These are phyloP conservation scores for Xylariaceae sp. DNA, from an alignment of 2,329 filamentous ascomycete species.

Conservation along the genomic window DNA sequence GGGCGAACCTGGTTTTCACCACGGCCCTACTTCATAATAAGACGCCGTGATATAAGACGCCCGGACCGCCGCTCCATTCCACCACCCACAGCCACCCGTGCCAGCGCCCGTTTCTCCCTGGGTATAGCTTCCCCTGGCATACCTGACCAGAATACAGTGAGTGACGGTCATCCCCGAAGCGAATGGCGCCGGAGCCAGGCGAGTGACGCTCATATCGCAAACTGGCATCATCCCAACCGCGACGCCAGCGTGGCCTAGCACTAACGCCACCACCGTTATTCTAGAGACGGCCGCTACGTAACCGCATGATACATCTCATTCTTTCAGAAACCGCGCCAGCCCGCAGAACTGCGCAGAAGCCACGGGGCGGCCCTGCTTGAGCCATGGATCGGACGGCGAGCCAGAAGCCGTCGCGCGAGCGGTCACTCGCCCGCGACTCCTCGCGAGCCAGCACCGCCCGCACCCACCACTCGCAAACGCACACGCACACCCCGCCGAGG, in stretches of 20 bases:
- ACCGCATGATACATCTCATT: neutral
- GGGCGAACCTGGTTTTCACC: neutral
- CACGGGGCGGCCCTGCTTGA: neutral
- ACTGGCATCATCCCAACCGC: slow-evolving; percentile 1
- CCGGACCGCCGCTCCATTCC: neutral
- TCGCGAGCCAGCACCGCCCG: slow-evolving; percentile 35
- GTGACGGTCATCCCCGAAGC: slow-evolving; percentile 10
- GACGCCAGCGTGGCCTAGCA: neutral
- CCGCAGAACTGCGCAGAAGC: neutral
- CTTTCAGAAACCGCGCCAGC: neutral
- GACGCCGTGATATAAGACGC: slow-evolving; percentile 1
- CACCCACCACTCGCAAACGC: slow-evolving; percentile 33
- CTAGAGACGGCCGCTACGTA: neutral
- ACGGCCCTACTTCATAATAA: neutral
- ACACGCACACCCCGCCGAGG: slow-evolving; percentile 32
- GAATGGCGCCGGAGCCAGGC: slow-evolving; percentile 2
- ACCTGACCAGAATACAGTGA: slow-evolving; percentile 1
- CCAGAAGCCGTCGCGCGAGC: slow-evolving; percentile 18
- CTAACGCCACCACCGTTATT: neutral
- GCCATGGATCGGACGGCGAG: slow-evolving; percentile 18
- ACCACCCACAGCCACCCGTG: slow-evolving; percentile 2
- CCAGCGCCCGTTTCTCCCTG: slow-evolving; percentile 5
- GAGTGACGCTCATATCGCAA: neutral
- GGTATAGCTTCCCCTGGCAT: too few species aligned
- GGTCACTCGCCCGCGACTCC: slow-evolving; percentile 31